A percentile compares a stretch with the other conserved stretches of the same genome.
Evolutionary conservation across 1,284 basidiomycete species (phyloP).

Genomic region (Phellopilus nigrolimitatus): DNA sequence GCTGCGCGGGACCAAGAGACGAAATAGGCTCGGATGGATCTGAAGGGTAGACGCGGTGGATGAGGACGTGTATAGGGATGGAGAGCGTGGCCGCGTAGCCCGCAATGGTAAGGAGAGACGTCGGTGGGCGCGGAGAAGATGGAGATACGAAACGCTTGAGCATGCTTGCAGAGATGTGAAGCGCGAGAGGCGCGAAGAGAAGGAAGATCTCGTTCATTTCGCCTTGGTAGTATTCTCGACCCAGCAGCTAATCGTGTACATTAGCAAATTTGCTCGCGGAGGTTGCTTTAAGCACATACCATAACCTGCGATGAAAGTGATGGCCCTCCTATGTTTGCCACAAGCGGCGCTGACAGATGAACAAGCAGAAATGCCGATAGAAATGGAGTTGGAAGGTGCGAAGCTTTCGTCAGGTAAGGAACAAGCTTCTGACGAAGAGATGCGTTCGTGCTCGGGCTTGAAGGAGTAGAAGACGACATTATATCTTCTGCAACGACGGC

Average conservation of each 20-base stretch:
- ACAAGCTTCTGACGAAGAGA: conserved; percentile 9
- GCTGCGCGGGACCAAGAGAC: conserved; percentile 60
- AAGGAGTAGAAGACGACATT: background rate
- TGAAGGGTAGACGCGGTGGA: conserved; percentile 53
- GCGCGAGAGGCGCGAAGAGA: conserved; percentile 50
- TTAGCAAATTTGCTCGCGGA: background rate
- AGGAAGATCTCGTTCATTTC: conserved; percentile 57
- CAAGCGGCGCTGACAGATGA: conserved; percentile 63
- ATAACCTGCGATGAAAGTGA: conserved; percentile 60
- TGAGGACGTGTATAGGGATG: conserved; percentile 58
- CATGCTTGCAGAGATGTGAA: conserved; percentile 53
- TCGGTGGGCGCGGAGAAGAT: conserved; percentile 25
- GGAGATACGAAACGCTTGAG: conserved; percentile 47
- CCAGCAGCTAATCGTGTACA: conserved; percentile 47
- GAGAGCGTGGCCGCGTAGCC: conserved; percentile 51
- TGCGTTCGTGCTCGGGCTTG: background rate
- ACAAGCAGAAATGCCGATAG: conserved; percentile 58
- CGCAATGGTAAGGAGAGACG: conserved; percentile 45
- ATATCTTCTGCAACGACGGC: background rate
- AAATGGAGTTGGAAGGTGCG: conserved; percentile 58
- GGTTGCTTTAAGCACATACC: conserved; percentile 37
- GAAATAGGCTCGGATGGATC: conserved; percentile 42
- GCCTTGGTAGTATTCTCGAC: conserved; percentile 76
- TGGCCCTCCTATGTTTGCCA: conserved; percentile 65
- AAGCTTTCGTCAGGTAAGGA: conserved; percentile 38